Percentiles rank a stretch among this genome's conserved stretches.
These are phyloP conservation scores for Pyrenophora graminea DNA, from an alignment of 2,329 filamentous ascomycete genomes.

Conservation along the genomic window DNA sequence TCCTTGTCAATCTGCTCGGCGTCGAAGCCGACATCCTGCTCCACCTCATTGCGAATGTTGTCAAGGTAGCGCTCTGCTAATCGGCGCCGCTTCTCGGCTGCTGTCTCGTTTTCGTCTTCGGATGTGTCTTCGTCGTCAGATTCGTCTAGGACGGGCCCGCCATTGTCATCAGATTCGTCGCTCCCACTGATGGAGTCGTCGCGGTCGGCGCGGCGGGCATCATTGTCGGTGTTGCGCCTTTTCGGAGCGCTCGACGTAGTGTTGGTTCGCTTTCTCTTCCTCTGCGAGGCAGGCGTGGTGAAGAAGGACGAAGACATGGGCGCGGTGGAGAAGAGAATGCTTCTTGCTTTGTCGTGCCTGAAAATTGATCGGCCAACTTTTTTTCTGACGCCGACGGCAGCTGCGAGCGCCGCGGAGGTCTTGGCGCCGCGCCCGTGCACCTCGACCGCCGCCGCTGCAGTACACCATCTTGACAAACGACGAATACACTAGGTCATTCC, in stretches of 20 bases:
- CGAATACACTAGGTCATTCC: too few species aligned
- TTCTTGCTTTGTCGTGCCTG: conserved; percentile 2
- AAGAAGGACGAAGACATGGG: conserved; percentile 87
- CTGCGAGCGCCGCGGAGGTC: conserved; percentile 12
- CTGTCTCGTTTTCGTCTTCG: conserved; percentile 83
- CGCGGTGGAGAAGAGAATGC: neutral
- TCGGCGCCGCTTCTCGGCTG: conserved; percentile 81
- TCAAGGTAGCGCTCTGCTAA: conserved; percentile 92
- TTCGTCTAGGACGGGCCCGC: conserved; percentile 46
- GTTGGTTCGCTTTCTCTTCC: conserved; percentile 79
- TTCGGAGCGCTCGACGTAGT: conserved; percentile 59
- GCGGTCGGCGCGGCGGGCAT: conserved; percentile 56
- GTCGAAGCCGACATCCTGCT: conserved; percentile 84
- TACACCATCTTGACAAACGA: neutral
- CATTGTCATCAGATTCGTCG: conserved; percentile 69
- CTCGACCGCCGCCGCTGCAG: neutral
- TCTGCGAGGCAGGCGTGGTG: conserved; percentile 80
- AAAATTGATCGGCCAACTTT: conserved; percentile 36
- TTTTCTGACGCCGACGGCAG: conserved; percentile 35
- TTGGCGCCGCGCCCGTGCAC: conserved; percentile 8
- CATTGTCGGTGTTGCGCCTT: conserved; percentile 59
- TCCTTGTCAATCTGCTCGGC: conserved; percentile 92
- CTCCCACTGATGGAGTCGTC: conserved; percentile 88
- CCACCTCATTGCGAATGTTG: conserved; percentile 76
- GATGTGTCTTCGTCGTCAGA: conserved; percentile 58